Base-by-base conservation (phyloP, 2,329 filamentous ascomycete genomes). In the Penicillium sp. region DNA sequence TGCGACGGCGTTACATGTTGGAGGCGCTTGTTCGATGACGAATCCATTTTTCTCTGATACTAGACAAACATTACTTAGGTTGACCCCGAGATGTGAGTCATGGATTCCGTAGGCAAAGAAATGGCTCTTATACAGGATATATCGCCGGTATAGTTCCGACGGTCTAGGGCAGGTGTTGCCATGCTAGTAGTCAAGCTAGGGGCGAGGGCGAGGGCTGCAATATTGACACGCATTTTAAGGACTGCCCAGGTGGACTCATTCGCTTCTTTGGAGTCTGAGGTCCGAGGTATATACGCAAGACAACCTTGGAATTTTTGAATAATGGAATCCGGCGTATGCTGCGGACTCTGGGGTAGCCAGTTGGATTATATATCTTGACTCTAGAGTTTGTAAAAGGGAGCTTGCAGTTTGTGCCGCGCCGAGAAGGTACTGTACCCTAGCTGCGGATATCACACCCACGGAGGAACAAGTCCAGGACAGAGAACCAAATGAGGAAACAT, bases 1-100 rank as follows among this genome's bases (percentile, higher is more conserved):
- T 24, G 64, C 57, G 13, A 55, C 51, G 10, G 63, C 29, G 27
- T 57, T 66, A 27, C 63, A 67, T 5, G 56, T 46, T 27, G 61
- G 57, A 9, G 64, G 63, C 21, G 60, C 35, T 35, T 58, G 58
- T 14, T 58, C 54, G 39, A 64, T 44, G 5, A 58, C 27, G 16
- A 48, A 43, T 7, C 41, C 45, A 33, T 64, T 64, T 29, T 63
- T 44, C 35, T 65, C 57, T 4, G 48, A 48, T 9, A 62, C 64
- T 67, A 33, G 11, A 13, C 1, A 22, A 13, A 6, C 1, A 29
- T 11, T 21, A 41, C n/a, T 41, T 22, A 41, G 39, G 19, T 8
- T 19, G n/a, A 19, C 11, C 39, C n/a, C 1, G 19, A 41, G 14
- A 16, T 7, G 31, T 33, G 31, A 33, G 31, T 33, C 1, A 6